Conservation (phyloP, 176 grass and related monocot species). For the Aegilops bicornis region DNA sequence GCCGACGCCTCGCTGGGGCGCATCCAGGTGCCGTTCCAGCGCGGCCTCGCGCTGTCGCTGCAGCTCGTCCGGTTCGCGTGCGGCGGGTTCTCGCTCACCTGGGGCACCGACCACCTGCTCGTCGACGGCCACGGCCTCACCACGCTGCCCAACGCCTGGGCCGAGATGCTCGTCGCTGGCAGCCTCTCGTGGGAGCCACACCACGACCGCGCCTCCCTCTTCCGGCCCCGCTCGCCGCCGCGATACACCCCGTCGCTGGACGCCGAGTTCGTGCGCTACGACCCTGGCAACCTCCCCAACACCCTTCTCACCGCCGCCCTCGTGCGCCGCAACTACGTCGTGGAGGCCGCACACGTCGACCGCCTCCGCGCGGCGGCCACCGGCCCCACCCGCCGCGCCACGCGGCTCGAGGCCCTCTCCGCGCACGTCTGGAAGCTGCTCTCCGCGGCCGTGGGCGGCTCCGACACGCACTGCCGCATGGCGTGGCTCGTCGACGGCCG, state of each 20-base stretch:
- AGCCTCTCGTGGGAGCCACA: conserved; percentile 40
- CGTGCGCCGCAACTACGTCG: conserved; percentile 57
- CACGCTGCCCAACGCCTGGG: conserved; percentile 48
- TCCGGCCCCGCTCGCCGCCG: conserved; percentile 39
- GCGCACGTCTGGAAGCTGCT: conserved; percentile 75
- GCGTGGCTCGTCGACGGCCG: conserved; percentile 75
- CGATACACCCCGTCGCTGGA: conserved; percentile 35
- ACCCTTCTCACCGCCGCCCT: conserved; percentile 29
- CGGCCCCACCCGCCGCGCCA: conserved; percentile 14
- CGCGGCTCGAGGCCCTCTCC: conserved; percentile 60
- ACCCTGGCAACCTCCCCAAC: conserved; percentile 34
- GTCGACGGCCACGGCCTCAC: conserved; percentile 65
- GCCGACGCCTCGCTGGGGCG: conserved; percentile 31
- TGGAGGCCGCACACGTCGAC: conserved; percentile 43
- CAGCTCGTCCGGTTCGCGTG: conserved; percentile 69
- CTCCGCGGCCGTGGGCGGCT: conserved; percentile 20
- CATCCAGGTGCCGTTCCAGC: conserved; percentile 44
- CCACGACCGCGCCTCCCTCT: conserved; percentile 55
- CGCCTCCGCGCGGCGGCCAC: conserved; percentile 42
- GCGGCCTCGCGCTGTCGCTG: conserved; percentile 56
- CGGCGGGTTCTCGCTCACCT: conserved; percentile 66
- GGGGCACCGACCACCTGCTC: conserved; percentile 63
- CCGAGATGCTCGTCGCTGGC: conserved; percentile 35
- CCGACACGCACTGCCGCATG: conserved; percentile 56
- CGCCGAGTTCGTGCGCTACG: conserved; percentile 51